Evolutionary conservation across 306 rosid genomes (phyloP).

Genomic region (Quercus agrifolia): DNA sequence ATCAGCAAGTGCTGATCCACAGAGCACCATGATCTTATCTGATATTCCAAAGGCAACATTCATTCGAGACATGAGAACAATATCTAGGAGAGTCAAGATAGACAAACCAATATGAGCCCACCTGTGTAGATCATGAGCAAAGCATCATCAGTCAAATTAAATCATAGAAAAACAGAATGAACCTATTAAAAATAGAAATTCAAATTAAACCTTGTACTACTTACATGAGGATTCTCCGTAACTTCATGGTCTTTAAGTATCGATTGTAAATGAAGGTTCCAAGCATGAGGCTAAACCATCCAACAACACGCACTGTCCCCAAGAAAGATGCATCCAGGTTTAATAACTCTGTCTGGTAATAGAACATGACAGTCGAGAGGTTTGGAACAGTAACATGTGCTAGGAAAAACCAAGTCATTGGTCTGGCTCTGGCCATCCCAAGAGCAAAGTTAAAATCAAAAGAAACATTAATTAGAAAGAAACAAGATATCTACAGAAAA

Average conservation of each 20-base stretch:
- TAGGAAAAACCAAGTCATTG: slow-evolving; percentile 89
- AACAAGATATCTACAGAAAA: not conserved
- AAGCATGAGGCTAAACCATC: slow-evolving; percentile 83
- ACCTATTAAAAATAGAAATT: not conserved
- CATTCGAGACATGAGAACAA: slow-evolving; percentile 53
- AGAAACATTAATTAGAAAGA: slow-evolving; percentile 14
- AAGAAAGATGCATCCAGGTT: slow-evolving; percentile 77
- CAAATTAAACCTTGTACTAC: slow-evolving; percentile 5
- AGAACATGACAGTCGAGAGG: slow-evolving; percentile 74
- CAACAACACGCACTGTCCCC: slow-evolving; percentile 66
- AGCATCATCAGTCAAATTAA: slow-evolving; percentile 20
- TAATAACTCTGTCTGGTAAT: slow-evolving; percentile 69
- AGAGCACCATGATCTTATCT: slow-evolving; percentile 62
- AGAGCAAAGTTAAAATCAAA: slow-evolving; percentile 26
- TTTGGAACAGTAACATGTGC: slow-evolving; percentile 65
- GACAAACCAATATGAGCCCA: slow-evolving; percentile 63
- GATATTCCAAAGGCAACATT: slow-evolving; percentile 58
- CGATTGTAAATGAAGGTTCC: slow-evolving; percentile 66
- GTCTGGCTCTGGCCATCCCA: slow-evolving; percentile 40
- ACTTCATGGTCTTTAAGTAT: slow-evolving; percentile 66
- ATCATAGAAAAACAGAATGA: not conserved
- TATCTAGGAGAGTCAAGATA: slow-evolving; percentile 52
- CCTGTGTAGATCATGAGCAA: slow-evolving; percentile 40
- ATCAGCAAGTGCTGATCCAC: slow-evolving; percentile 68
- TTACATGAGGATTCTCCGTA: slow-evolving; percentile 72